These are phyloP conservation scores for Russula vinacea DNA, from an alignment of 768 basidiomycete genomes.

Conservation along the genomic window DNA sequence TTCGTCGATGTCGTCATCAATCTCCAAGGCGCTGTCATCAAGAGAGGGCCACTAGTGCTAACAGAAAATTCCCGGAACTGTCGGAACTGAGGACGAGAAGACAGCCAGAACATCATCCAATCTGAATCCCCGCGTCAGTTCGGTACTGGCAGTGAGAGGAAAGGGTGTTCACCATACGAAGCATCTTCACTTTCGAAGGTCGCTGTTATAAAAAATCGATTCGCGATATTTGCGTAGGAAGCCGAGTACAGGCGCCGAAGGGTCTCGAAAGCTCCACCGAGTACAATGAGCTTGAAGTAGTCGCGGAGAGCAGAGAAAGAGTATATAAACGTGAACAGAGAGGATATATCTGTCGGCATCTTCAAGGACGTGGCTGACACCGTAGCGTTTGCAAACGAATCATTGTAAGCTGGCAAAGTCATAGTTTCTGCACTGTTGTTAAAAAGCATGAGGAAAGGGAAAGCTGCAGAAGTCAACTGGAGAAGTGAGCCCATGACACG, in stretches of 20 bases:
- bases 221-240: conserved; percentile 45
- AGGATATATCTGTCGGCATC: too few species aligned
- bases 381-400: too few species aligned
- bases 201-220: conserved; percentile 61
- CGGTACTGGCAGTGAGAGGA: conserved; percentile 9
- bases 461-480: too few species aligned
- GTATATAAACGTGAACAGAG: too few species aligned
- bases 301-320: too few species aligned
- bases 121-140: conserved; percentile 38
- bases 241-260: conserved; percentile 47
- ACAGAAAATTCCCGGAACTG: conserved; percentile 51
- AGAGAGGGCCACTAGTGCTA: conserved; percentile 45
- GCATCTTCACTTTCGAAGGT: conserved; percentile 56
- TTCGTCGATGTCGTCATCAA: conserved; percentile 26
- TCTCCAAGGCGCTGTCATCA: conserved; percentile 34
- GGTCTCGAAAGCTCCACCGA: conserved; percentile 50
- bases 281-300: too few species aligned
- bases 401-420: too few species aligned
- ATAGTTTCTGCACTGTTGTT: too few species aligned
- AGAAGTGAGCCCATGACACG: conserved; percentile 8
- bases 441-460: too few species aligned
- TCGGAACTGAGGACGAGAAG: conserved; percentile 60
- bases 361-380: too few species aligned
- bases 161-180: conserved; percentile 48
- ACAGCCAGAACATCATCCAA: conserved; percentile 72